Base-by-base conservation (phyloP, 257 asterid species). In the Solanum acaule region DNA sequence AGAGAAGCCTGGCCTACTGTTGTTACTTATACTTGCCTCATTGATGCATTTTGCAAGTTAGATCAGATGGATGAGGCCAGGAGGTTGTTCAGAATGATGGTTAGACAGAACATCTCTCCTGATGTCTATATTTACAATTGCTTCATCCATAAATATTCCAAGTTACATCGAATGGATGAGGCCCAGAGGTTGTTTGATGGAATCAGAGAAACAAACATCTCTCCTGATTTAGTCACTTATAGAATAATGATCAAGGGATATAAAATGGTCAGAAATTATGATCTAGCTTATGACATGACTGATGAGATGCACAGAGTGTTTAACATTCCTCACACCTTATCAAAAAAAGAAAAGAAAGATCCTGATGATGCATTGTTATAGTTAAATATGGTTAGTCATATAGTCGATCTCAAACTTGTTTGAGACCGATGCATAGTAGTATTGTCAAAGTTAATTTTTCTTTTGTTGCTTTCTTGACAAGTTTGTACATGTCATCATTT, bases 1-100 rank as follows among this genome's bases (percentile, higher is more conserved):
- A 85, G 63, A 71, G 91, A 86, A 35, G 88, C 85, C 78, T 79
- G 73, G 34, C 96, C 97, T 92, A 92, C 94, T 33, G 93, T 92
- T n/a, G 92, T 91, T 70, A 94, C 97, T 15, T 94, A 91, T 90
- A 93, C 96, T 29, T 93, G 98, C 88, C 87, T 94, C 76, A 92
- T 94, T 90, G 93, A 93, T 86, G 92, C 93, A 44, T 93, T 88
- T 87, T 90, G 84, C 87, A 91, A 90, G 89, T 68, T 89, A 38
- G 83, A 87, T 81, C 91, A 86, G 34, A 70, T 88, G 91, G 92
- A 90, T 44, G 85, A 68, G 61, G 96, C 88, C 52, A 25, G 10
- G 65, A 33, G 8, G 88, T 75, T 93, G 89, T 65, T 91, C 31
- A 87, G 87, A 27, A 91, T 91, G 90, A 93, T 93, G 95, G 73